These are phyloP conservation scores for Vaccinium macrocarpon DNA, from an alignment of 148 eudicot genomes.

Conservation along the genomic window DNA sequence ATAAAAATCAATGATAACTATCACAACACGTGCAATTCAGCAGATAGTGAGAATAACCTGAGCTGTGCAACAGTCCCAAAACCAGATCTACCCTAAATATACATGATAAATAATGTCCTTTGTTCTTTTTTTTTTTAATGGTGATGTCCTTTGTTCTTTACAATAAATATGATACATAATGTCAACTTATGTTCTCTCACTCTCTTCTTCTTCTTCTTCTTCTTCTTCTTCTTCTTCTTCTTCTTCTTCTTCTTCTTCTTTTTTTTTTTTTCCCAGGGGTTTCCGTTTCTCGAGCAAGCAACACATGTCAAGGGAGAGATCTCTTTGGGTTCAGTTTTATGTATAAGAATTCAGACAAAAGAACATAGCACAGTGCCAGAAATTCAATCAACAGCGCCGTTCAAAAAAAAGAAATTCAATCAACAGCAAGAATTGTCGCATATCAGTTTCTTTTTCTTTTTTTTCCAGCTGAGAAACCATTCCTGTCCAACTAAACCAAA, in stretches of 20 bases:
- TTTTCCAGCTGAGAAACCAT: neutral
- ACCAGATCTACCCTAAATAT: neutral
- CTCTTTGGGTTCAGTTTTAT: neutral
- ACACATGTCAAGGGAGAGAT: neutral
- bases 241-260: neutral
- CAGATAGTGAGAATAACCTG: neutral
- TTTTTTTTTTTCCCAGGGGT: neutral
- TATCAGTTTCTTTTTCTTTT: neutral
- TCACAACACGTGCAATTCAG: neutral
- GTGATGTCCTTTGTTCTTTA: neutral
- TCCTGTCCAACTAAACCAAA: neutral
- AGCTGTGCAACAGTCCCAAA: neutral
- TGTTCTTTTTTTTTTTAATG: neutral
- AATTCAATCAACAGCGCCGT: neutral
- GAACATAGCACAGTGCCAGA: neutral
- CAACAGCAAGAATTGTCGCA: neutral
- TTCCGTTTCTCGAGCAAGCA: neutral
- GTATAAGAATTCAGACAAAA: neutral
- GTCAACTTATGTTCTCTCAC: neutral
- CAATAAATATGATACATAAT: neutral
- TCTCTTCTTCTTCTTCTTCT: neutral
- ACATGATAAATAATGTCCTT: neutral
- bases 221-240: too few relatives aligned
- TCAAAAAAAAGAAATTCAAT: neutral
- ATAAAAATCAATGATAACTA: neutral